Evolutionary conservation across 345 rosid genomes (phyloP).

Genomic region (Brassica nigra): DNA sequence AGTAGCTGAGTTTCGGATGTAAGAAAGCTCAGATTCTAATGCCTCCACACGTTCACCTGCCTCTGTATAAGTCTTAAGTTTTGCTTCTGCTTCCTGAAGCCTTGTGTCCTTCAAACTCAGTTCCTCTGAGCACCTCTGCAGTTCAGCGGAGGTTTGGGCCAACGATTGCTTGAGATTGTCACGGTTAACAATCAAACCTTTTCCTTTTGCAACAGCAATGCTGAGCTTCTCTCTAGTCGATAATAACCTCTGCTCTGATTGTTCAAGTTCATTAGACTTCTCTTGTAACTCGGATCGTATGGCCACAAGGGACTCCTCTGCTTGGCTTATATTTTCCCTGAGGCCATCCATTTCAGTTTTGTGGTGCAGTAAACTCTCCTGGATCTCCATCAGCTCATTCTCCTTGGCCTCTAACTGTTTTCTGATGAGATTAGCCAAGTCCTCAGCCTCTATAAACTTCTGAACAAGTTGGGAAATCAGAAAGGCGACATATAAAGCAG

Average conservation of each 20-base stretch:
- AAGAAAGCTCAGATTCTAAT: constrained; percentile 95
- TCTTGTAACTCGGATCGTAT: constrained; percentile 55
- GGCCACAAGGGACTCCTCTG: constrained; percentile 58
- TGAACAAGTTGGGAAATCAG: constrained; percentile 66
- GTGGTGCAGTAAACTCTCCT: constrained; percentile 61
- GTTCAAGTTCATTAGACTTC: constrained; percentile 70
- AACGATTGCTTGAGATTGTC: constrained; percentile 76
- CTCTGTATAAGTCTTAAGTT: constrained; percentile 74
- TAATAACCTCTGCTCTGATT: constrained; percentile 79
- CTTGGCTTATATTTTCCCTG: constrained; percentile 52
- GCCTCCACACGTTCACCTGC: constrained; percentile 95
- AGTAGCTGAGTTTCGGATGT: constrained; percentile 95
- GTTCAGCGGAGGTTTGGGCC: constrained; percentile 69
- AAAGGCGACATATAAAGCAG: constrained; percentile 56
- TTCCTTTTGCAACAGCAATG: constrained; percentile 95
- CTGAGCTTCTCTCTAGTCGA: constrained; percentile 92
- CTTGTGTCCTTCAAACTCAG: constrained; percentile 66
- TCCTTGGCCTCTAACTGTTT: constrained; percentile 53
- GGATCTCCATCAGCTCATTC: constrained; percentile 51
- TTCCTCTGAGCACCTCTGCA: constrained; percentile 78
- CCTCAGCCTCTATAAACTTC: constrained; percentile 57
- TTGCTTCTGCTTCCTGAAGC: constrained; percentile 70
- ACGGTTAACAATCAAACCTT: constrained; percentile 83
- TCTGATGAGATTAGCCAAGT: constrained; percentile 42
- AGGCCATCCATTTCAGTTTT: constrained; percentile 59